Conservation (phyloP, 345 rosid genomes). For the Pelargonium nanum region DNA sequence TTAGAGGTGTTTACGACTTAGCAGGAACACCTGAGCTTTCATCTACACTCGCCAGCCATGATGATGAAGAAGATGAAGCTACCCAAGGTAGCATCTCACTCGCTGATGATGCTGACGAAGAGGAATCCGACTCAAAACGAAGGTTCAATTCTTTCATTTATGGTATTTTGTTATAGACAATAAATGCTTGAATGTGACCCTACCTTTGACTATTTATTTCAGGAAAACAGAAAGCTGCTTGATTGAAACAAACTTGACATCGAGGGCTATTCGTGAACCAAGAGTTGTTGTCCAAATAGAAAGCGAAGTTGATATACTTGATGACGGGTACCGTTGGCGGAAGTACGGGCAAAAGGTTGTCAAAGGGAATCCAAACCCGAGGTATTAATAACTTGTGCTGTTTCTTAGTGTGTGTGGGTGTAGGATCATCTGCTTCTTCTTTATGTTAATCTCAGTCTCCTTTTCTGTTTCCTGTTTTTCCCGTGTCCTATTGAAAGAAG, state of each 20-base stretch:
- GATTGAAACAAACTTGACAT: constrained; percentile 36
- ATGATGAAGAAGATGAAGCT: constrained; percentile 44
- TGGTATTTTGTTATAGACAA: neutral
- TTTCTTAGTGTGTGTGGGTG: neutral
- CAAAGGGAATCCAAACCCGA: constrained; percentile 68
- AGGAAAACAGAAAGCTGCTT: constrained; percentile 45
- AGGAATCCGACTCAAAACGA: constrained; percentile 50
- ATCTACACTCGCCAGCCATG: constrained; percentile 40
- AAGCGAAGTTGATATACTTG: constrained; percentile 60
- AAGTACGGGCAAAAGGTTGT: constrained; percentile 72
- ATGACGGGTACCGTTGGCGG: constrained; percentile 72
- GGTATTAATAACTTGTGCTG: constrained; percentile 22
- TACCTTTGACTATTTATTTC: constrained; percentile 6
- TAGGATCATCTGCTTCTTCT: neutral
- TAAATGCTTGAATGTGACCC: neutral
- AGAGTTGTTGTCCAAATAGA: constrained; percentile 59
- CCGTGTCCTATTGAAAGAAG: too few species aligned
- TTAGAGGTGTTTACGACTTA: constrained; percentile 25
- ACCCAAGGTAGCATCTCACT: constrained; percentile 30
- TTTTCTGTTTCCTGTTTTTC: neutral
- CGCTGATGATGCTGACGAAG: constrained; percentile 30
- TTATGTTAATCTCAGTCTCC: neutral
- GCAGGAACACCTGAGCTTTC: constrained; percentile 42
- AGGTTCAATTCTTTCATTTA: constrained; percentile 25
- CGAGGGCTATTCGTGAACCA: constrained; percentile 49